These are phyloP conservation scores for Talaromyces sp. DNA, from an alignment of 2,329 filamentous ascomycete genomes.

Conservation along the genomic window DNA sequence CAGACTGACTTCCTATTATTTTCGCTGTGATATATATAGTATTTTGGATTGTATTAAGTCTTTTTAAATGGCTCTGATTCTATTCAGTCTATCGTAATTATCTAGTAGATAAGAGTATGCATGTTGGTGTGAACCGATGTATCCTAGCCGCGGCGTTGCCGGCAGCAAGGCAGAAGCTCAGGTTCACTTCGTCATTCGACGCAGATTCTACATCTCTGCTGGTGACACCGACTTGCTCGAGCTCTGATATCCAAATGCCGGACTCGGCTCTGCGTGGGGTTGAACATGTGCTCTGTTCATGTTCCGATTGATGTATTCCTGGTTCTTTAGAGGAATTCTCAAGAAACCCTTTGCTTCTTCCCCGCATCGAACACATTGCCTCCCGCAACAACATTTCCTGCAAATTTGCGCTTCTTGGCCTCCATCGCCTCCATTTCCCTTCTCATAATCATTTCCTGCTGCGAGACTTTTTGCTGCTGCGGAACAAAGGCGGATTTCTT, in stretches of 20 bases:
- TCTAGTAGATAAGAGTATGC: neutral
- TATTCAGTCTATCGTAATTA: neutral
- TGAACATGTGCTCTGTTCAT: neutral
- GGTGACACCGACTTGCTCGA: neutral
- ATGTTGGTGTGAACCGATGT: neutral
- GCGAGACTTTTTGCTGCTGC: conserved; percentile 78
- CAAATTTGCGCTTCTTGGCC: conserved; percentile 46
- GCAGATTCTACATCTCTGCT: neutral
- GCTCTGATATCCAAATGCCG: no score
- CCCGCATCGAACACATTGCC: conserved; percentile 26
- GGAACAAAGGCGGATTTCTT: conserved; percentile 61
- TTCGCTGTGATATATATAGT: neutral
- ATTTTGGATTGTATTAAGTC: neutral
- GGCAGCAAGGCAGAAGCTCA: neutral
- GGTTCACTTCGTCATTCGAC: neutral
- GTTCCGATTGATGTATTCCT: neutral
- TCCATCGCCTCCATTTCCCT: conserved; percentile 64
- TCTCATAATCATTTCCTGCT: conserved; percentile 85
- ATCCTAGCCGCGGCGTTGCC: neutral
- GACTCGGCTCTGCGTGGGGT: neutral
- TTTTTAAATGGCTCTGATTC: neutral
- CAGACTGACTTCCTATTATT: neutral
- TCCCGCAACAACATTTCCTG: neutral
- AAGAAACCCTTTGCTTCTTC: conserved; percentile 36
- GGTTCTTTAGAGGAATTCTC: no score